Conservation (phyloP, 306 rosid genomes). For the Luffa aegyptiaca region DNA sequence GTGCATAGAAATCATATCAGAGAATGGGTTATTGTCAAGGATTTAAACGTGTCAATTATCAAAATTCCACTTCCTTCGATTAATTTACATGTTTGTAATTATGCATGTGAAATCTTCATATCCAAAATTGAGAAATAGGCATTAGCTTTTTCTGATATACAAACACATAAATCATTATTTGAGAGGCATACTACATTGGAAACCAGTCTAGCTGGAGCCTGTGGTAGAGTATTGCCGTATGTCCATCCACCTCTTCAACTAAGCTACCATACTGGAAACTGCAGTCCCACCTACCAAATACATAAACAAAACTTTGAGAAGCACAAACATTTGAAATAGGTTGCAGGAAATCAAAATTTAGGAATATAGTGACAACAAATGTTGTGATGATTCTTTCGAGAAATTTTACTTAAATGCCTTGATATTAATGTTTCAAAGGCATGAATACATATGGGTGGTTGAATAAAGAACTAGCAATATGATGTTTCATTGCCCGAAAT, state of each 20-base stretch:
- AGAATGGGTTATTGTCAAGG: background rate
- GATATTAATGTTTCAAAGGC: background rate
- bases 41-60: background rate
- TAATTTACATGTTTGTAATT: background rate
- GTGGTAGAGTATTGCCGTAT: slow-evolving; percentile 93
- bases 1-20: background rate
- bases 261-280: slow-evolving; percentile 82
- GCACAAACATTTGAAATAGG: background rate
- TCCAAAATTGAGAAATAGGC: background rate
- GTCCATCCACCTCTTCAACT: slow-evolving; percentile 99
- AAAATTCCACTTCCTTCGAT: background rate
- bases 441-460: background rate
- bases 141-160: background rate
- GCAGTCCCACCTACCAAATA: slow-evolving; percentile 87
- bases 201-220: slow-evolving; percentile 98
- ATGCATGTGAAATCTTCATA: background rate
- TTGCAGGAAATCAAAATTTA: background rate
- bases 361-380: background rate
- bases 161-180: background rate
- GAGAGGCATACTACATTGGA: slow-evolving; percentile 48
- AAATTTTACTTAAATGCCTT: background rate
- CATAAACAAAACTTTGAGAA: slow-evolving; percentile 12
- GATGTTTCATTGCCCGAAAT: background rate
- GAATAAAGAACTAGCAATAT: background rate
- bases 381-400: background rate